A percentile compares a stretch with the other conserved stretches of the same genome.
Conservation (phyloP, 2,329 filamentous ascomycete species). For the Pyrenophora teres region DNA sequence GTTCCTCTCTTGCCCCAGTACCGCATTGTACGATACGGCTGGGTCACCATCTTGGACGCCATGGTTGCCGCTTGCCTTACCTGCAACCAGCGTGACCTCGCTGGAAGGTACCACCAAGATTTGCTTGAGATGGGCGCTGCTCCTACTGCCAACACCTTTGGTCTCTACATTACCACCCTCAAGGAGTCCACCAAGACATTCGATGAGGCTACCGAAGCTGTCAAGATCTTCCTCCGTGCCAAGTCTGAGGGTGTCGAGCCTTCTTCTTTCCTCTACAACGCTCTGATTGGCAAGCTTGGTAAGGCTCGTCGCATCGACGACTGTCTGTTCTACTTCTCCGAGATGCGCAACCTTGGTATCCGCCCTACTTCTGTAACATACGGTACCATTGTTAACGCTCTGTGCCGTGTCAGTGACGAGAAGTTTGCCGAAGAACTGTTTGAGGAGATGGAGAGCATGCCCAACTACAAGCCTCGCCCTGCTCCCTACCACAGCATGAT, state of each 20-base stretch:
- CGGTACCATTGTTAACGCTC: constrained; percentile 95
- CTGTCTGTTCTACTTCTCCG: constrained; percentile 95
- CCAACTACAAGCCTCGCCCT: constrained; percentile 97
- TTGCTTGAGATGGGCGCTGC: constrained; percentile 87
- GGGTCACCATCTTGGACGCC: constrained; percentile 93
- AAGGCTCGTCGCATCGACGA: constrained; percentile 98
- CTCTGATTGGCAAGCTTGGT: constrained; percentile 95
- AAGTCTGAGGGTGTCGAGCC: constrained; percentile 93
- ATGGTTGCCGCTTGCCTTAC: constrained; percentile 94
- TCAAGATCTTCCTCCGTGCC: constrained; percentile 95
- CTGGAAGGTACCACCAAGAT: constrained; percentile 88
- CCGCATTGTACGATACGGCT: constrained; percentile 86
- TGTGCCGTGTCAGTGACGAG: constrained; percentile 96
- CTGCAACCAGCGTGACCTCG: constrained; percentile 77
- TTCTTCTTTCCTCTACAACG: constrained; percentile 97
- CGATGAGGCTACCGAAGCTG: constrained; percentile 93
- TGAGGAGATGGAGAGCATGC: constrained; percentile 98
- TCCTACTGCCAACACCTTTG: constrained; percentile 96
- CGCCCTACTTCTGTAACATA: constrained; percentile 98
- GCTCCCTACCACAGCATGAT: constrained; percentile 99
- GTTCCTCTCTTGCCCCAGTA: constrained; percentile 85
- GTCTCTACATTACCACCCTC: constrained; percentile 97
- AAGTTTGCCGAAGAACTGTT: constrained; percentile 98
- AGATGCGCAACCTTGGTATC: constrained; percentile 92
- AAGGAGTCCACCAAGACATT: constrained; percentile 98